Evolutionary conservation across 257 asterid species (phyloP).

Genomic region (Solanum corneliomulleri): DNA sequence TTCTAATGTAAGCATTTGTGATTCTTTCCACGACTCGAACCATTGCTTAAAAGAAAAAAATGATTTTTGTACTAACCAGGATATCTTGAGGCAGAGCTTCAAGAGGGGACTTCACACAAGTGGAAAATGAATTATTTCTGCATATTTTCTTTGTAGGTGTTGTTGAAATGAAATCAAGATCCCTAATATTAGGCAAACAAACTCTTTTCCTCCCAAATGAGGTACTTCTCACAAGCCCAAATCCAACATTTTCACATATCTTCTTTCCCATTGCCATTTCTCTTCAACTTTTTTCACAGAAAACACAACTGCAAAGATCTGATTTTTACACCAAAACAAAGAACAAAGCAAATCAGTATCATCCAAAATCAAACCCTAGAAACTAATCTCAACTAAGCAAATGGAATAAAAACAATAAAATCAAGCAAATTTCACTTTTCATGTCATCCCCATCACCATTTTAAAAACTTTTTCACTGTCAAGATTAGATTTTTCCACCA

Average conservation of each 20-base stretch:
- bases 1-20: background rate
- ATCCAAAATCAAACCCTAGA: background rate
- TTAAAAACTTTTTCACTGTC: background rate
- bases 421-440: background rate
- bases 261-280: conserved; percentile 19
- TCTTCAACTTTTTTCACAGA: background rate
- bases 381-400: background rate
- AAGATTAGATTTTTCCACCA: conserved; percentile 13
- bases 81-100: conserved; percentile 17
- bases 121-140: conserved; percentile 12
- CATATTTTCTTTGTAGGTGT: conserved; percentile 28
- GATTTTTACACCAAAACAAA: background rate
- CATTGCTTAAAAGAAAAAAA: background rate
- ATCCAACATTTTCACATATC: conserved; percentile 7
- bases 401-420: background rate
- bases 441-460: conserved; percentile 14
- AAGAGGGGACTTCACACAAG: conserved; percentile 19
- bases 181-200: conserved; percentile 1
- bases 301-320: conserved; percentile 11
- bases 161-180: background rate
- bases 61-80: conserved; percentile 3
- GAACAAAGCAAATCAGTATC: background rate
- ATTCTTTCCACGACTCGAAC: background rate
- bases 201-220: conserved; percentile 68
- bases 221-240: conserved; percentile 39